Conservation (phyloP, 805 yeast genomes). For the Lachancea waltii region DNA sequence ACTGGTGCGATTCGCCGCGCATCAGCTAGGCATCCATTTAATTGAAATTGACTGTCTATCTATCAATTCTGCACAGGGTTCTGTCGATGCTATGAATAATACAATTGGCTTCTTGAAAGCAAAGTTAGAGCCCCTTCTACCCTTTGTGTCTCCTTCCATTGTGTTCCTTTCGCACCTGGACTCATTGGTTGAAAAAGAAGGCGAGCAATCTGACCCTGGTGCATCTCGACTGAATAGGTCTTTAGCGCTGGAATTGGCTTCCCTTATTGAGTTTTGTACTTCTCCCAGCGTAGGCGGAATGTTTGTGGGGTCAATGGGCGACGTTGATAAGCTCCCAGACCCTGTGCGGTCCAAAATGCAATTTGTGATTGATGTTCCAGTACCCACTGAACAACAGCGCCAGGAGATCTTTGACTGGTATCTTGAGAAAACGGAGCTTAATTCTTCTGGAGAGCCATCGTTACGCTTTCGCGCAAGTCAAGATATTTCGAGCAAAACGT, state of each 20-base stretch:
- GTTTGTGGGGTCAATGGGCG: conserved; percentile 61
- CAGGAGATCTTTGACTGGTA: conserved; percentile 51
- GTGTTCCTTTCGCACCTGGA: conserved; percentile 70
- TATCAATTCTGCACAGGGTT: conserved; percentile 37
- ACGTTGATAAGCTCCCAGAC: conserved; percentile 62
- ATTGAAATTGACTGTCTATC: conserved; percentile 64
- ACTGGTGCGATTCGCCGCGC: conserved; percentile 47
- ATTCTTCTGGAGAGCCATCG: not conserved
- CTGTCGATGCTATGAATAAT: conserved; percentile 67
- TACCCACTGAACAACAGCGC: conserved; percentile 77
- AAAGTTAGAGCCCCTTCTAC: conserved; percentile 56
- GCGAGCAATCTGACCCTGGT: conserved; percentile 46
- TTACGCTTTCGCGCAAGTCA: not conserved
- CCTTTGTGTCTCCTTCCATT: conserved; percentile 41
- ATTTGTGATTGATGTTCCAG: conserved; percentile 69
- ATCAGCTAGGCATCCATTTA: conserved; percentile 57
- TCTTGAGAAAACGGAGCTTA: conserved; percentile 22
- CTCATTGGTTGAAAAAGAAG: conserved; percentile 57
- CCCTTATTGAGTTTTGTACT: conserved; percentile 50
- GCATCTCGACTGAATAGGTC: conserved; percentile 28
- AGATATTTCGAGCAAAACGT: conserved; percentile 42
- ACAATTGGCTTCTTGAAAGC: conserved; percentile 76
- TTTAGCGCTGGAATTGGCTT: conserved; percentile 45
- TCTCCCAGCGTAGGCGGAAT: conserved; percentile 34
- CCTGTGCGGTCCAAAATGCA: conserved; percentile 60